Base-by-base conservation (phyloP, 805 yeast genomes). In the Lipomyces anomalus region DNA sequence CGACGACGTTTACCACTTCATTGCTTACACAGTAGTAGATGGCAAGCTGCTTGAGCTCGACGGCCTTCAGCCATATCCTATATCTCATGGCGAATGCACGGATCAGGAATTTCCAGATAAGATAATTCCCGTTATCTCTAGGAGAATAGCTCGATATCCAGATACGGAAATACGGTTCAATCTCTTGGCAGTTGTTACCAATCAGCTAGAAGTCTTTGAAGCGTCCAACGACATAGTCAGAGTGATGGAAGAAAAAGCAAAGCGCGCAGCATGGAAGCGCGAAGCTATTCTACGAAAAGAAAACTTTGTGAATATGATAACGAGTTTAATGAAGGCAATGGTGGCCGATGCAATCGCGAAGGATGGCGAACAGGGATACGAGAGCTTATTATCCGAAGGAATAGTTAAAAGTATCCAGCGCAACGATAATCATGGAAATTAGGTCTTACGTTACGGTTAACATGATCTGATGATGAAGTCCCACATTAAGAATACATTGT, bases 41-140 rank as follows among this genome's bases (percentile, higher is more conserved):
- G 77, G 73, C 22, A 58, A 60, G 26, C 65, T 80, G 11, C 76
- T 75, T 57, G 86, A 80, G 57, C 63, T 80, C 40, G 86, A 80
- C 58, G 86, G 86, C 1, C 65, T 80, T 42, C 76, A 74, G 45
- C 65, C 64, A 20, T 70, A 61, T 37, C 84, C 85, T 2, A 77
- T 80, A 34, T 64, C 62, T 41, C 84, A 79, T 56, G 74, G 74
- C 1, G 60, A 58, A 3, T 71, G 78, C 50, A 53, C 53, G 2
- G 55, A 60, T 13, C 66, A 67, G 4, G 70, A 70, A 13, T 74
- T 74, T 40, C 70, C 75, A 40, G 61, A 63, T 34, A 60, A 59
- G 34, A 57, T 76, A 16, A 72, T 78, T 4, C 55, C 57, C 6
- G 75, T 78, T 1, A 57, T 80, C 7, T 65, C 60, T 44, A 61